A percentile compares a stretch with the other conserved stretches of the same genome.
These are phyloP conservation scores for Astraeus odoratus DNA, from an alignment of 768 basidiomycete genomes.

Conservation along the genomic window DNA sequence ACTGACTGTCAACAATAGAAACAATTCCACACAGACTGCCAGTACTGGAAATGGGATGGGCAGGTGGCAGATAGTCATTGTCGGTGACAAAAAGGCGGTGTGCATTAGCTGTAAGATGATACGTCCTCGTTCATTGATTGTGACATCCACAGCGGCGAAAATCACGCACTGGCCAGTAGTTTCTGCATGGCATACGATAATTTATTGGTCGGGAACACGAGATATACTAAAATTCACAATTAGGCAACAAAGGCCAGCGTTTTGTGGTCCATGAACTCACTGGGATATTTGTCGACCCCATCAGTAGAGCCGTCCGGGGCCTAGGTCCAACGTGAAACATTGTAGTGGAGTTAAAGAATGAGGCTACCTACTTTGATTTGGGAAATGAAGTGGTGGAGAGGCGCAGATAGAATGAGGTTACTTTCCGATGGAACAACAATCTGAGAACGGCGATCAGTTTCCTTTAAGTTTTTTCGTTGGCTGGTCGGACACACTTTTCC, in stretches of 20 bases:
- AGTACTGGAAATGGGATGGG: constrained; percentile 40
- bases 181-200: constrained; percentile 73
- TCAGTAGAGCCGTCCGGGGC: constrained; percentile 71
- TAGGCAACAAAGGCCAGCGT: not conserved
- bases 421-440: constrained; percentile 76
- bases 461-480: not conserved
- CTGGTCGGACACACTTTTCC: constrained; percentile 51
- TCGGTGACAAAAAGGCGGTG: constrained; percentile 75
- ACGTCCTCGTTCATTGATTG: not conserved
- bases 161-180: constrained; percentile 66
- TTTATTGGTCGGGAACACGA: constrained; percentile 56
- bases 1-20: constrained; percentile 74
- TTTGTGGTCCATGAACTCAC: constrained; percentile 26
- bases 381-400: constrained; percentile 63
- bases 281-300: constrained; percentile 74
- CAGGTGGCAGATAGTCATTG: constrained; percentile 41
- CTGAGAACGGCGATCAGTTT: constrained; percentile 26
- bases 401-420: constrained; percentile 65
- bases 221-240: constrained; percentile 49
- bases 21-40: constrained; percentile 65
- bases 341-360: not conserved
- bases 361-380: constrained; percentile 52
- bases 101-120: constrained; percentile 50
- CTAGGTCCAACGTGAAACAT: constrained; percentile 26
- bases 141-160: not conserved